Conservation (phyloP, 2,329 filamentous ascomycete genomes). For the Xylariaceae sp. region DNA sequence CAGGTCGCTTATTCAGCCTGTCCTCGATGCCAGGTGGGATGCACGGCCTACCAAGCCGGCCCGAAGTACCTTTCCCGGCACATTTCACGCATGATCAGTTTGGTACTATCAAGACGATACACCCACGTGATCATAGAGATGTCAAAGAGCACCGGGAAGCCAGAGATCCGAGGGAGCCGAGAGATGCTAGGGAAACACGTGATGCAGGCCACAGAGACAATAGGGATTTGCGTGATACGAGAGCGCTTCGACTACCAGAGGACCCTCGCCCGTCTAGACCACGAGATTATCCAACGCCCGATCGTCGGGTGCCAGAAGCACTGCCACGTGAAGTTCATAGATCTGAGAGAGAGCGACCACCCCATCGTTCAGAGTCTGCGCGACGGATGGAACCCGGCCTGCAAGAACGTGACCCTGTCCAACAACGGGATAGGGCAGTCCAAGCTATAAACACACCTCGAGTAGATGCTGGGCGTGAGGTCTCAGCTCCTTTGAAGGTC, state of each 20-base stretch:
- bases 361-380: conserved; percentile 25
- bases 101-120: conserved; percentile 35
- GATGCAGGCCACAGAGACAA: conserved; percentile 34
- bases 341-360: conserved; percentile 36
- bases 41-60: conserved; percentile 50
- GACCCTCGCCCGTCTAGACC: conserved; percentile 37
- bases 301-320: conserved; percentile 39
- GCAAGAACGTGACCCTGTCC: conserved; percentile 37
- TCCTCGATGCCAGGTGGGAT: conserved; percentile 24
- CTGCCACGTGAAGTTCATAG: conserved; percentile 34
- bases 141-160: conserved; percentile 31
- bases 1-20: conserved; percentile 28
- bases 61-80: conserved; percentile 51
- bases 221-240: conserved; percentile 30
- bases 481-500: conserved; percentile 27
- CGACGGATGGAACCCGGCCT: conserved; percentile 29
- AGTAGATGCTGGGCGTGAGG: conserved; percentile 28
- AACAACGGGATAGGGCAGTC: conserved; percentile 32
- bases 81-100: conserved; percentile 44
- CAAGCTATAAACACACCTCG: conserved; percentile 21
- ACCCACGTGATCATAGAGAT: conserved; percentile 29
- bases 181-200: conserved; percentile 37
- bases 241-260: conserved; percentile 37
- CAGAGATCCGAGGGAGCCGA: conserved; percentile 25
- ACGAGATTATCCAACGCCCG: conserved; percentile 37